These are phyloP conservation scores for Microglena sp. DNA, from an alignment of 139 green algal genomes.

Conservation along the genomic window DNA sequence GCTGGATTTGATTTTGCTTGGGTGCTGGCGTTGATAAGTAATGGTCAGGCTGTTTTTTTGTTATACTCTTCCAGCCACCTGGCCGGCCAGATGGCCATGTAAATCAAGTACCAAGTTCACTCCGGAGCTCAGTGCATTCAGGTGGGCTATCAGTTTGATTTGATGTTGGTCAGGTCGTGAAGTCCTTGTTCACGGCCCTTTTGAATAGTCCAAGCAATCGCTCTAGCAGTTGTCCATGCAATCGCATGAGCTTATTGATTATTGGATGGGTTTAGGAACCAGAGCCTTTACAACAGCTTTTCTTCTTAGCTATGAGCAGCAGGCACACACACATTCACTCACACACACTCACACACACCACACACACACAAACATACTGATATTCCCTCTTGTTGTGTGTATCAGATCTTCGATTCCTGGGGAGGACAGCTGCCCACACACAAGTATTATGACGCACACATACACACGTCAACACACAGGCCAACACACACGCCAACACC, in stretches of 20 bases:
- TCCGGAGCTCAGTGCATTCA: conserved; percentile 76
- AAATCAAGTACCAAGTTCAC: conserved; percentile 82
- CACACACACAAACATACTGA: conserved; percentile 1
- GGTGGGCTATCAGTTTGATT: too few relatives aligned
- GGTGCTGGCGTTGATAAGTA: background rate
- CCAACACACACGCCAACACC: background rate
- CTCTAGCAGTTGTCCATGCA: too few relatives aligned
- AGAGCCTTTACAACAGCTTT: too few relatives aligned
- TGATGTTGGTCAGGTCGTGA: too few relatives aligned
- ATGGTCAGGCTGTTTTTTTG: background rate
- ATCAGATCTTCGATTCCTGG: background rate
- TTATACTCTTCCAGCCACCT: too few relatives aligned
- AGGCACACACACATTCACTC: background rate
- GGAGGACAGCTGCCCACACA: background rate
- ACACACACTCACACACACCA: background rate
- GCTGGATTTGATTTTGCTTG: too few relatives aligned
- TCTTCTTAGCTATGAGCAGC: too few relatives aligned
- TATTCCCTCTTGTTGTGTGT: too few relatives aligned
- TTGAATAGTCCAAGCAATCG: too few relatives aligned
- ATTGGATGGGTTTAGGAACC: too few relatives aligned
- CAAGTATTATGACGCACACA: background rate
- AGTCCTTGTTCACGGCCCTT: background rate
- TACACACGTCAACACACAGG: background rate
- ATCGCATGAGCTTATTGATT: too few relatives aligned
- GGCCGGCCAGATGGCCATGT: conserved; percentile 59